Percentiles rank a stretch among this genome's conserved stretches.
Evolutionary conservation across 768 basidiomycete genomes (phyloP).

Genomic region (Lactarius pseudohatsudake): DNA sequence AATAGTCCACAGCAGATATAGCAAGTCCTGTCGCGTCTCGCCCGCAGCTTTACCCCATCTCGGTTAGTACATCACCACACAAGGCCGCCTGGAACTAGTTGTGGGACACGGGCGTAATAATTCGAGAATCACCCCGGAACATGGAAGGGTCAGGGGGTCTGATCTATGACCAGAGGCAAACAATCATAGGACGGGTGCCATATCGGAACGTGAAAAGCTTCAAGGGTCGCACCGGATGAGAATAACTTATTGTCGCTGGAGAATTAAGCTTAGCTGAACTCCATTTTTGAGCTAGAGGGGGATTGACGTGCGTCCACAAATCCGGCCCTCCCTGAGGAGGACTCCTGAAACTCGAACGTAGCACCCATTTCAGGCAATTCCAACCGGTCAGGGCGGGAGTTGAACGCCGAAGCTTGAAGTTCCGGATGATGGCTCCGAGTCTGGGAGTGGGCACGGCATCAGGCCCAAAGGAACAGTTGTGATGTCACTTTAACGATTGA

Average conservation of each 20-base stretch:
- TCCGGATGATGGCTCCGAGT: conserved; percentile 9
- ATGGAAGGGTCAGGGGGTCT: conserved; percentile 6
- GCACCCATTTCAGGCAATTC: conserved; percentile 6
- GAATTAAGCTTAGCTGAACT: conserved; percentile 7
- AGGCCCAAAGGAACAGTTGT: not conserved
- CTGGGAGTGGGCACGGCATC: not conserved
- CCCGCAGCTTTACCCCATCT: not conserved
- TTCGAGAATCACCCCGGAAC: conserved; percentile 9
- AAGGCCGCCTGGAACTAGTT: not conserved
- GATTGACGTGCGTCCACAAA: not conserved
- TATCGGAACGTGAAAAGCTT: not conserved
- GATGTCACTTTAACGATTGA: not conserved
- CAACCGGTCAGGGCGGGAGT: not conserved
- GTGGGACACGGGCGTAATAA: not conserved
- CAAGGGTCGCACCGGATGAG: conserved; percentile 5
- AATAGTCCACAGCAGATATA: conserved; percentile 13
- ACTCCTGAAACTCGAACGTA: not conserved
- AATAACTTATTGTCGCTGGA: not conserved
- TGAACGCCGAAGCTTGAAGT: not conserved
- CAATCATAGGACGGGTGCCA: not conserved
- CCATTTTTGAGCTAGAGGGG: not conserved
- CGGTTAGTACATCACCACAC: not conserved
- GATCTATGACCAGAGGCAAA: not conserved
- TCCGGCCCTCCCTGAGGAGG: not conserved
- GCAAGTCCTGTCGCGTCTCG: not conserved